Conservation (phyloP, 1,284 basidiomycete genomes). For the Sparassis latifolia region DNA sequence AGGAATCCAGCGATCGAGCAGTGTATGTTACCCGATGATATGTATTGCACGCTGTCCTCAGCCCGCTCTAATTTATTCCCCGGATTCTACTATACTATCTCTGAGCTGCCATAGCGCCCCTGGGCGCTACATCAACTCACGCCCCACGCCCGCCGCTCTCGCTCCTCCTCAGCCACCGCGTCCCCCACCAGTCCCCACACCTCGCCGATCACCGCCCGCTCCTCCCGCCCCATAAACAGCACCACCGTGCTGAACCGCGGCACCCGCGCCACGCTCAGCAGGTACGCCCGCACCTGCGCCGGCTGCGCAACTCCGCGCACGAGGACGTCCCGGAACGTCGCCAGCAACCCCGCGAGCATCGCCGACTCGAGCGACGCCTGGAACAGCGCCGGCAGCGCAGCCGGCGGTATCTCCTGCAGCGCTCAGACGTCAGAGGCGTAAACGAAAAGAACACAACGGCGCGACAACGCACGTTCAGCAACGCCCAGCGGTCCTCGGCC, state of each 20-base stretch:
- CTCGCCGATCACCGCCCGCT: slow-evolving; percentile 30
- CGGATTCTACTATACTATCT: neutral
- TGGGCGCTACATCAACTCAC: neutral
- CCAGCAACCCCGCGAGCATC: slow-evolving; percentile 49
- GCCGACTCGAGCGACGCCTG: slow-evolving; percentile 60
- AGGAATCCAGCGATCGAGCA: neutral
- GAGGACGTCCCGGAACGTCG: slow-evolving; percentile 38
- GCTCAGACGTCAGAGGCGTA: neutral
- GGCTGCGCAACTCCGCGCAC: slow-evolving; percentile 6
- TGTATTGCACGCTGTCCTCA: slow-evolving; percentile 4
- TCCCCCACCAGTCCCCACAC: slow-evolving; percentile 18
- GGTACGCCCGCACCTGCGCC: slow-evolving; percentile 36
- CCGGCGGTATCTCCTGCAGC: slow-evolving; percentile 46
- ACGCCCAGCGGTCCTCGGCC: slow-evolving; percentile 40
- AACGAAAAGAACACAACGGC: neutral
- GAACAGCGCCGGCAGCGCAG: slow-evolving; percentile 51
- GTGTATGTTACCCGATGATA: slow-evolving; percentile 7
- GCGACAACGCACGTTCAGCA: slow-evolving; percentile 40
- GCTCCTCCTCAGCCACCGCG: slow-evolving; percentile 14
- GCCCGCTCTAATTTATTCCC: slow-evolving; percentile 8
- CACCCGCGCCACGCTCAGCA: slow-evolving; percentile 44
- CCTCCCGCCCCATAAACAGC: slow-evolving; percentile 51
- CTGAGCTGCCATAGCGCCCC: neutral
- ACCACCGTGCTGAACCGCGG: slow-evolving; percentile 57
- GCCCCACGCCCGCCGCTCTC: slow-evolving; percentile 14